Evolutionary conservation across 768 basidiomycete genomes (phyloP).

Genomic region (Roridomyces roridus): DNA sequence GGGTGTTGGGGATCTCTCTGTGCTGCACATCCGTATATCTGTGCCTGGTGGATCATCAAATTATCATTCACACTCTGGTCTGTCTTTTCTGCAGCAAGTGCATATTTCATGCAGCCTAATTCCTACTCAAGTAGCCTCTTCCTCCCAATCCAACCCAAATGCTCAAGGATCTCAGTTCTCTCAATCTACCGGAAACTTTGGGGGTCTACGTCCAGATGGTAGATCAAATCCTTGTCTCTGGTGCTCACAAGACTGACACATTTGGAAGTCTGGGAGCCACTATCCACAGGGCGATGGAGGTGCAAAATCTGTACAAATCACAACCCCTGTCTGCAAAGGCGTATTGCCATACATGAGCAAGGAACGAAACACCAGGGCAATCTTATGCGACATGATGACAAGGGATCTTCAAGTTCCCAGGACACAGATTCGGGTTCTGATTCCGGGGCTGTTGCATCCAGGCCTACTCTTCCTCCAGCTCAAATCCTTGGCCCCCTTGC

Average conservation of each 20-base stretch:
- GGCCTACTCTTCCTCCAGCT: not conserved
- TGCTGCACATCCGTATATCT: not conserved
- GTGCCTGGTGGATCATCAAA: not conserved
- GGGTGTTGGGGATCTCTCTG: constrained; percentile 4
- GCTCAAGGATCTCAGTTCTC: not conserved
- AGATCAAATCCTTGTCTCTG: not conserved
- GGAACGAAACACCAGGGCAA: not conserved
- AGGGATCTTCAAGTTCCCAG: not conserved
- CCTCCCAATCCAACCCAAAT: not conserved
- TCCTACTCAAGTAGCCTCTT: not conserved
- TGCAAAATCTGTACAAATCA: not conserved
- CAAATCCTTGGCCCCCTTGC: not conserved
- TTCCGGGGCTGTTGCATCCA: not conserved
- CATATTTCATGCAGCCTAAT: not conserved
- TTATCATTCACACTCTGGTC: not conserved
- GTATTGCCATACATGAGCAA: not conserved
- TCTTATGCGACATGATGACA: not conserved
- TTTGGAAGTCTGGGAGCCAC: not conserved
- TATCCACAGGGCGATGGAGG: not conserved
- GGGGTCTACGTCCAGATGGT: not conserved
- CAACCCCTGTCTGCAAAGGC: not conserved
- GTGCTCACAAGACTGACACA: too few species aligned
- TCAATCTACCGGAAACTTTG: not conserved
- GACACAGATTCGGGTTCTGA: not conserved
- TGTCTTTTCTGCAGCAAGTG: not conserved